Evolutionary conservation across 140 eudicot species (phyloP).

Genomic region (Flaveria floridana): DNA sequence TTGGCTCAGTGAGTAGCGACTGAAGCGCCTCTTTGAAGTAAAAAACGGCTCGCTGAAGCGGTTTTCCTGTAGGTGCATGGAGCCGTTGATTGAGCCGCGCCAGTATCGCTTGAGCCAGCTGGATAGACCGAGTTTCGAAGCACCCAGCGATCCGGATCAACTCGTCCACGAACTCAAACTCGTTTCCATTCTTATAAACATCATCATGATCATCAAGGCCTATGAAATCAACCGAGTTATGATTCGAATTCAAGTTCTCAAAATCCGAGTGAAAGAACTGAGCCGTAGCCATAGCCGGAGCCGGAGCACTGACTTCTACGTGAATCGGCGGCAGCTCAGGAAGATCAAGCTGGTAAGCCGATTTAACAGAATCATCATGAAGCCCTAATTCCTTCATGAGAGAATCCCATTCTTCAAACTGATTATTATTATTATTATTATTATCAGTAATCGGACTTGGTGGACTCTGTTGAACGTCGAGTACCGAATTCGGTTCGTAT

Average conservation of each 20-base stretch:
- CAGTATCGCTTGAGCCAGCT: conserved; percentile 66
- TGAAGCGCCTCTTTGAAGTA: conserved; percentile 94
- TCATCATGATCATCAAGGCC: conserved; percentile 34
- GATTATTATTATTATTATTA: conserved; percentile 24
- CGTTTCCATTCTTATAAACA: conserved; percentile 25
- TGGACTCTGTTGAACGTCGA: conserved; percentile 73
- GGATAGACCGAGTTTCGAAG: conserved; percentile 76
- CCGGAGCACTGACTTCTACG: conserved; percentile 18
- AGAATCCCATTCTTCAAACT: conserved; percentile 85
- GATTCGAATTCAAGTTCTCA: conserved; percentile 42
- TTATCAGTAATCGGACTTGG: conserved; percentile 45
- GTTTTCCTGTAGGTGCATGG: conserved; percentile 57
- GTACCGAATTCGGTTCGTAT: conserved; percentile 94
- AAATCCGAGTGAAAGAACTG: conserved; percentile 38
- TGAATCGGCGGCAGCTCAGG: conserved; percentile 42
- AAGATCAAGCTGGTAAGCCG: conserved; percentile 33
- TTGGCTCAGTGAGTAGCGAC: conserved; percentile 62
- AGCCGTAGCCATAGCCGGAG: conserved; percentile 20
- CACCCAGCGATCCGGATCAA: conserved; percentile 75
- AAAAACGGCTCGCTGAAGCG: conserved; percentile 87
- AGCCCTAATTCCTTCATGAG: conserved; percentile 79
- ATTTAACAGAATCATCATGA: conserved; percentile 64
- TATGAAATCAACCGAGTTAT: conserved; percentile 37
- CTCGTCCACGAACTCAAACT: conserved; percentile 75
- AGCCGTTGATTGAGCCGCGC: conserved; percentile 87